Evolutionary conservation across 768 basidiomycete genomes (phyloP).

Genomic region (Hebeloma cylindrosporum): DNA sequence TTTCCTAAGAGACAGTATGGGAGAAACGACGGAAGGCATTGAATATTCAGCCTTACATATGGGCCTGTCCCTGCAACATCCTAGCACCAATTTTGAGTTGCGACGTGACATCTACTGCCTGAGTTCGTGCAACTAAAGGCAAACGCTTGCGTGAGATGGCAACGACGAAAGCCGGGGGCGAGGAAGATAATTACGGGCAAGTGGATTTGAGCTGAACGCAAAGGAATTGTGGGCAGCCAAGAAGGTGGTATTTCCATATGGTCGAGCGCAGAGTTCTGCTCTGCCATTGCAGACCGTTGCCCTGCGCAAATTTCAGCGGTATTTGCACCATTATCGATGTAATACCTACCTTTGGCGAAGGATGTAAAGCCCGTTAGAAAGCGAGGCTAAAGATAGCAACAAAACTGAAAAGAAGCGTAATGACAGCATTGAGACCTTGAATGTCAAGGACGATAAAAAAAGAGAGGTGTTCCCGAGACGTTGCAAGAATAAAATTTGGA

Average conservation of each 20-base stretch:
- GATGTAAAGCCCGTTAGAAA: too few species aligned
- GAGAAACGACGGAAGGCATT: too few species aligned
- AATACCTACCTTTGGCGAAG: too few species aligned
- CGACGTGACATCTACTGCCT: constrained; percentile 45
- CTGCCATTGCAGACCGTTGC: constrained; percentile 61
- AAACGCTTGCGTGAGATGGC: background rate
- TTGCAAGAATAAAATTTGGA: too few species aligned
- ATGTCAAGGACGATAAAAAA: too few species aligned
- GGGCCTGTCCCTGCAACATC: constrained; percentile 55
- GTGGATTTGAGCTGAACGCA: constrained; percentile 47
- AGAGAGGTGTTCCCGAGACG: too few species aligned
- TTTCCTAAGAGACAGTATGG: constrained; percentile 14
- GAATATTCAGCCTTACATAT: constrained; percentile 29
- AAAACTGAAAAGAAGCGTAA: too few species aligned
- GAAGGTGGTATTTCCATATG: constrained; percentile 54
- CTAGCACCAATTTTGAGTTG: constrained; percentile 51
- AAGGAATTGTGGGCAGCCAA: constrained; percentile 57
- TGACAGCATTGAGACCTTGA: too few species aligned
- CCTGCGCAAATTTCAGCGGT: constrained; percentile 28
- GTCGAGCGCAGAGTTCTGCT: constrained; percentile 55
- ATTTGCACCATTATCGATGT: too few species aligned
- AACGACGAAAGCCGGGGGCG: background rate
- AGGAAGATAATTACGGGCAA: constrained; percentile 38
- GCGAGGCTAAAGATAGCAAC: too few species aligned
- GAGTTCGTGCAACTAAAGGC: constrained; percentile 43